phyloP scores from a whole-genome alignment of 352 stramenopile species.

The Pythium phragmiticola region DNA sequence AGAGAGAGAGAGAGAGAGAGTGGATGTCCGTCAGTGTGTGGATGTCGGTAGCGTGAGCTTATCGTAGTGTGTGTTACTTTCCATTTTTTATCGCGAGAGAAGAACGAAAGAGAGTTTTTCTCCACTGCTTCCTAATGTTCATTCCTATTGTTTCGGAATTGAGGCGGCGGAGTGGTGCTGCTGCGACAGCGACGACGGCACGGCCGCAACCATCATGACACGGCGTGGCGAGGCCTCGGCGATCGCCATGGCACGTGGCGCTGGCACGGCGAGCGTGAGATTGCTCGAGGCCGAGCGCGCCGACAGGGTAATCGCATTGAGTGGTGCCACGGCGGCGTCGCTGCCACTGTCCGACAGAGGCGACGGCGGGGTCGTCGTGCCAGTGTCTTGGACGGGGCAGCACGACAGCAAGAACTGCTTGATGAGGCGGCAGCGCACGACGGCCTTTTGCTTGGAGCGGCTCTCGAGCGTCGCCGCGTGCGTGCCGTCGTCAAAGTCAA shows the following conservation, averaged over 20 bases:
- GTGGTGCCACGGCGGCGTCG: not conserved
- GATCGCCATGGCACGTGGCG: slow-evolving; percentile 9
- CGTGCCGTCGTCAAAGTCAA: slow-evolving; percentile 65
- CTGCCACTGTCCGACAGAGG: slow-evolving; percentile 11
- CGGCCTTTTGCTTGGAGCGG: slow-evolving; percentile 58
- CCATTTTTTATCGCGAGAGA: slow-evolving; percentile 7
- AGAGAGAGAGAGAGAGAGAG: not conserved
- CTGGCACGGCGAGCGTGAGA: slow-evolving; percentile 19
- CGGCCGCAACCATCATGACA: slow-evolving; percentile 27
- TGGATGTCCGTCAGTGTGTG: not conserved
- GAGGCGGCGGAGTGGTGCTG: not conserved
- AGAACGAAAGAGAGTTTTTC: not conserved
- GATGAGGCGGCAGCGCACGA: slow-evolving; percentile 51
- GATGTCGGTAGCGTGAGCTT: not conserved
- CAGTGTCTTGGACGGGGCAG: not conserved
- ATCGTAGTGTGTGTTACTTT: not conserved
- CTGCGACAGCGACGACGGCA: slow-evolving; percentile 18
- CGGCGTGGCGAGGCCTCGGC: slow-evolving; percentile 12
- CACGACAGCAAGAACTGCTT: slow-evolving; percentile 46
- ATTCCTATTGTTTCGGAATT: not conserved
- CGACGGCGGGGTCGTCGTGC: not conserved
- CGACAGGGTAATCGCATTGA: slow-evolving; percentile 8
- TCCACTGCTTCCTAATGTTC: too few relatives aligned
- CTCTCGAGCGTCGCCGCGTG: slow-evolving; percentile 53
- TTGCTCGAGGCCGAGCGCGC: slow-evolving; percentile 21